Evolutionary conservation across 2,329 filamentous ascomycete genomes (phyloP).

Genomic region (Thermoascus crustaceus): DNA sequence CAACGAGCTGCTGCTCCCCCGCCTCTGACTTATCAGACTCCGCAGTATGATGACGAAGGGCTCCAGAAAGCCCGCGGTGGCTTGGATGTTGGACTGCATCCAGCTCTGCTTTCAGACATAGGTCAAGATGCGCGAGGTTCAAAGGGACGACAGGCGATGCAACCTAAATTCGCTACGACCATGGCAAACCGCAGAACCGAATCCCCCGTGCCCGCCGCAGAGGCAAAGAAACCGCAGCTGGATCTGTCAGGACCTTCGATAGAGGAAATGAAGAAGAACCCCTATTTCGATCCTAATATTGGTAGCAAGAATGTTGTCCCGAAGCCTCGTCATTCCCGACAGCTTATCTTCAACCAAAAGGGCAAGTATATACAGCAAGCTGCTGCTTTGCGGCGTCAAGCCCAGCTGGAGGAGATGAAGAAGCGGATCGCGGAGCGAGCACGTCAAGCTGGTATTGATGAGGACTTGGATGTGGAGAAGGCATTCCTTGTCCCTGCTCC

Average conservation of each 20-base stretch:
- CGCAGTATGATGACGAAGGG: conserved; percentile 42
- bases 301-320: conserved; percentile 49
- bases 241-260: conserved; percentile 51
- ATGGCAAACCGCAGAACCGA: conserved; percentile 48
- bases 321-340: conserved; percentile 62
- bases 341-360: conserved; percentile 85
- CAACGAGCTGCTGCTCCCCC: conserved; percentile 39
- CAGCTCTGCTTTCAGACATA: conserved; percentile 54
- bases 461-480: conserved; percentile 81
- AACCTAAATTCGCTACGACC: conserved; percentile 47
- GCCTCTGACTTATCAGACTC: conserved; percentile 30
- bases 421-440: conserved; percentile 81
- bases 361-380: conserved; percentile 97
- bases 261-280: conserved; percentile 60
- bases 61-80: conserved; percentile 53
- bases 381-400: conserved; percentile 78
- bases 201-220: conserved; percentile 27
- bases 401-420: conserved; percentile 87
- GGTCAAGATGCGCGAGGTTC: conserved; percentile 36
- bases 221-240: conserved; percentile 42
- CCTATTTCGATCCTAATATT: conserved; percentile 69
- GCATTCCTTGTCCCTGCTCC: conserved; percentile 77
- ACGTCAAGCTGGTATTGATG: conserved; percentile 85
- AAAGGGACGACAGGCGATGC: conserved; percentile 36
- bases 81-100: conserved; percentile 67